Evolutionary conservation across 768 basidiomycete species (phyloP), one percentile per base, ranked within the genome.

Genomic region (Leccinum arenicola): DNA sequence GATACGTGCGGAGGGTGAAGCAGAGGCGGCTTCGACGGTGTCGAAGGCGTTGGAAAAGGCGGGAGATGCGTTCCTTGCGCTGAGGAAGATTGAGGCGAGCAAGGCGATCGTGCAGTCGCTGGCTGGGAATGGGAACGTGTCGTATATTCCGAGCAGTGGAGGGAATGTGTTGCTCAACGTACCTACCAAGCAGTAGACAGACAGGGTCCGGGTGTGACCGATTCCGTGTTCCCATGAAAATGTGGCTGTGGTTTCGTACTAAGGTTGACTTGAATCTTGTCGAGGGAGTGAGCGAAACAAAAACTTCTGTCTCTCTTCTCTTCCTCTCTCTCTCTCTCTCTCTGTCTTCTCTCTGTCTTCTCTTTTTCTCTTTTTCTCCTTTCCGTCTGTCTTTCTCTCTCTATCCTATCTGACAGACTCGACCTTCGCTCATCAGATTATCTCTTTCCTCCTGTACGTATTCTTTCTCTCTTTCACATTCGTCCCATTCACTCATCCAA

Each of bases 1-100:
- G 59, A 98, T 99, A 57, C 86, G 97, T 50, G 97, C 97, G 1
- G 96, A 99, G 74, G 97, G 97, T 55, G 96, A 99, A 78, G 97
- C 96, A 2, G 95, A 98, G 76, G 97, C 97, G 5, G 97, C 97
- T 2, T 77, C 86, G 61, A 96, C 94, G 55, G 96, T 99, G 69
- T 95, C 93, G 17, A 82, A 79, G 59, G 91, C 97, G 23, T 77
- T 99, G 70, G 90, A 92, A 69, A 91, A 88, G 78, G 96, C 97
- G 2, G 96, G 96, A 9, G 95, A 97, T 67, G 95, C 93, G 33
- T 96, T 99, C 75, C 86, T 99, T 54, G 87, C 92, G 59, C 84
- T 99, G 73, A 82, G 97, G 66, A 91, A 93, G 77, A 99, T 99
- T 68, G 97, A 99, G 77, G 95, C 97, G 54, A 91, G 89, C 81